phyloP scores from a whole-genome alignment of 192 early-diverging fungal species.

The Coemansia sp. region DNA sequence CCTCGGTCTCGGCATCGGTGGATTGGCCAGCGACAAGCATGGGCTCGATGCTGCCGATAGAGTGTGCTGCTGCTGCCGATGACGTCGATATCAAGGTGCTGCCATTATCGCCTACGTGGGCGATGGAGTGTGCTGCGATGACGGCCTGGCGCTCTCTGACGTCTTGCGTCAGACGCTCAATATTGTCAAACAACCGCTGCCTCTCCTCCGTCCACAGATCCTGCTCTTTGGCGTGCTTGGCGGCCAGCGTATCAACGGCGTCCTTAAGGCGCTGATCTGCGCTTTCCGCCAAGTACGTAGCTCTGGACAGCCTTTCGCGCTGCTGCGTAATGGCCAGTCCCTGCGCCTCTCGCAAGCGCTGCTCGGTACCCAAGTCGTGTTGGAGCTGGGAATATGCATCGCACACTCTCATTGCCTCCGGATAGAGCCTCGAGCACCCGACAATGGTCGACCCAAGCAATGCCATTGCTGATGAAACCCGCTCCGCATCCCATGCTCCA shows the following conservation, averaged over 20 bases:
- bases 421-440: slow-evolving; percentile 25
- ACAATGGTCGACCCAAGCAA: slow-evolving; percentile 20
- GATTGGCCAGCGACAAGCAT: neutral
- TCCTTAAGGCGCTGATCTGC: slow-evolving; percentile 44
- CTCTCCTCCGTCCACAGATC: slow-evolving; percentile 35
- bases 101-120: neutral
- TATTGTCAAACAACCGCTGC: slow-evolving; percentile 50
- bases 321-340: slow-evolving; percentile 49
- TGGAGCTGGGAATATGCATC: slow-evolving; percentile 24
- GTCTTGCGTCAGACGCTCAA: slow-evolving; percentile 41
- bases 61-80: neutral
- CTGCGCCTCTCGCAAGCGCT: slow-evolving; percentile 52
- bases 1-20: neutral
- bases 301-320: slow-evolving; percentile 40
- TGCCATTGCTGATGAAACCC: slow-evolving; percentile 27
- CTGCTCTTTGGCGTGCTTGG: slow-evolving; percentile 26
- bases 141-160: slow-evolving; percentile 19
- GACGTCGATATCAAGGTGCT: neutral
- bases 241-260: slow-evolving; percentile 19
- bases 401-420: slow-evolving; percentile 25
- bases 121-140: neutral
- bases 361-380: slow-evolving; percentile 38
- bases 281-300: slow-evolving; percentile 27
- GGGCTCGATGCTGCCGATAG: slow-evolving; percentile 40
- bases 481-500: slow-evolving; percentile 12